Evolutionary conservation across 2,329 filamentous ascomycete genomes (phyloP).

Genomic region (Colletotrichum limetticola): DNA sequence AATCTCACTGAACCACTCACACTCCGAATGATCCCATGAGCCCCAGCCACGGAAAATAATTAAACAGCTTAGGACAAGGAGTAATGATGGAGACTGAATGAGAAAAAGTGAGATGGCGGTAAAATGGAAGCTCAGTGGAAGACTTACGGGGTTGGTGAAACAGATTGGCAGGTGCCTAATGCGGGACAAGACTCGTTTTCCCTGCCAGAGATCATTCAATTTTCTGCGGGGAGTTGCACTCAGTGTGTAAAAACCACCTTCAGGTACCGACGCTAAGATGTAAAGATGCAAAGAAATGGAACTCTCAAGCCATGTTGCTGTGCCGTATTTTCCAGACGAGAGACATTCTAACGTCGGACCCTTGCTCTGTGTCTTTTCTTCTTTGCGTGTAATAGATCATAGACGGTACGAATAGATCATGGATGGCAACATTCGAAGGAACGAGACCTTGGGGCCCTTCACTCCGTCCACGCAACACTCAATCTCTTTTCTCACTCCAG

Average conservation of each 20-base stretch:
- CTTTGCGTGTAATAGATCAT: neutral
- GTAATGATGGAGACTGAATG: neutral
- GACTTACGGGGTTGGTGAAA: neutral
- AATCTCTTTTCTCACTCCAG: neutral
- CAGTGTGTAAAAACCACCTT: neutral
- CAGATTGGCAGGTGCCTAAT: slow-evolving; percentile 9
- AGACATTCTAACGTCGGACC: neutral
- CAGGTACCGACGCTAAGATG: neutral
- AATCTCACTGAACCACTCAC: neutral
- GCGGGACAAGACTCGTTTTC: neutral
- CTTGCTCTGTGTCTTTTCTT: neutral
- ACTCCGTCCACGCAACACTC: neutral
- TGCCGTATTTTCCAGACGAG: neutral
- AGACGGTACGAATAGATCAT: no score
- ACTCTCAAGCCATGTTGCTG: neutral
- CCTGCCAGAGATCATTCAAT: neutral
- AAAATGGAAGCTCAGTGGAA: neutral
- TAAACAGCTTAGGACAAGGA: neutral
- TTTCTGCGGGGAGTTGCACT: neutral
- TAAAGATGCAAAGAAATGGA: neutral
- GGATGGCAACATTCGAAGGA: neutral
- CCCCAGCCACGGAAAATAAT: neutral
- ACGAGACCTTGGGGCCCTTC: neutral
- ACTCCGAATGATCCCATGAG: neutral
- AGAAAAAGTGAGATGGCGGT: neutral